Conservation (phyloP, 2,329 filamentous ascomycete genomes). For the Juglanconis juglandina region DNA sequence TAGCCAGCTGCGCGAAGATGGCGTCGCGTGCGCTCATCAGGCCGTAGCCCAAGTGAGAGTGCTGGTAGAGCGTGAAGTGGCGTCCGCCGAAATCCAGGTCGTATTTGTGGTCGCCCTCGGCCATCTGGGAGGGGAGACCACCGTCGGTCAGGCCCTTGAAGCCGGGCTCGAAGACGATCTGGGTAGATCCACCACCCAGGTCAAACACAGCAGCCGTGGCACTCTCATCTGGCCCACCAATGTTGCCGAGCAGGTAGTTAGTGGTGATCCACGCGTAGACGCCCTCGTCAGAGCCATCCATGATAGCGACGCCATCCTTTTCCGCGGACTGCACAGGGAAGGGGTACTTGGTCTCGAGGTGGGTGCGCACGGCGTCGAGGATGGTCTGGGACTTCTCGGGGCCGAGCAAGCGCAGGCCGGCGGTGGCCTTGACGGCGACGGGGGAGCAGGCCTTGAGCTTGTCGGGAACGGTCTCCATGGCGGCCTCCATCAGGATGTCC, state of each 20-base stretch:
- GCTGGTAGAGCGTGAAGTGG: conserved; percentile 91
- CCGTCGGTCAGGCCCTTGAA: conserved; percentile 71
- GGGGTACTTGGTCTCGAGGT: conserved; percentile 84
- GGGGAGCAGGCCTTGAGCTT: conserved; percentile 89
- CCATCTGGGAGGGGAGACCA: conserved; percentile 80
- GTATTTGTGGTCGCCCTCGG: conserved; percentile 94
- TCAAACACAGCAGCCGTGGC: conserved; percentile 94
- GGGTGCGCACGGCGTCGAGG: conserved; percentile 75
- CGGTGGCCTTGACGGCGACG: conserved; percentile 96
- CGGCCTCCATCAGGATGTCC: conserved; percentile 82
- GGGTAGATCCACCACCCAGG: conserved; percentile 92
- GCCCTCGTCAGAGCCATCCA: conserved; percentile 96
- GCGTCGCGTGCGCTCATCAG: conserved; percentile 91
- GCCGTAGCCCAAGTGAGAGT: conserved; percentile 95
- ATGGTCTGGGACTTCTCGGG: conserved; percentile 78
- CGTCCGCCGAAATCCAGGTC: conserved; percentile 84
- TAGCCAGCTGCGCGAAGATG: conserved; percentile 72
- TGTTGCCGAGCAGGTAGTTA: conserved; percentile 97
- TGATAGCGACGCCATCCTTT: conserved; percentile 87
- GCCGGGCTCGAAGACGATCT: conserved; percentile 97
- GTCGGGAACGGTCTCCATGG: conserved; percentile 79
- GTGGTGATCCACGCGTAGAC: conserved; percentile 99
- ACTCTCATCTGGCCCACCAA: conserved; percentile 84
- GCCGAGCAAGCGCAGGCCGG: conserved; percentile 84
- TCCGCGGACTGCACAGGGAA: conserved; percentile 89